Conservation (phyloP, 73 alveolate species). For the Tetrahymena malaccensis region DNA sequence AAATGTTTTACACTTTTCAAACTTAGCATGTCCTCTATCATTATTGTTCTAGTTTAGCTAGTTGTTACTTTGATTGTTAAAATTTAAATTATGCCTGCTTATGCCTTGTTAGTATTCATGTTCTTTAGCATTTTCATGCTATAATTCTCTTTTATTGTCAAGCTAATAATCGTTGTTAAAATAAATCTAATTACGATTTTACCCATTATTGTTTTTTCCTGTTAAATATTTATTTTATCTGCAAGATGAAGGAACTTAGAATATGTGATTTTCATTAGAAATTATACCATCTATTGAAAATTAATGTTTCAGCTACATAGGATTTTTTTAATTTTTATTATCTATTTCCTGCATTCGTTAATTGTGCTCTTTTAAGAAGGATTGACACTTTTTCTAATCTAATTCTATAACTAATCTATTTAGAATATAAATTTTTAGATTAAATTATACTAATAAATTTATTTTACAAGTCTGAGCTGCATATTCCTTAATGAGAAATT, state of each 20-base stretch:
- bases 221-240: background rate
- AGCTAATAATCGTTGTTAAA: background rate
- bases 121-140: background rate
- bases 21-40: too few species aligned
- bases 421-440: background rate
- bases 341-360: background rate
- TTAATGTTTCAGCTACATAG: background rate
- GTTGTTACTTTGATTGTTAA: too few species aligned
- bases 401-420: background rate
- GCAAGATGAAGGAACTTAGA: background rate
- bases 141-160: background rate
- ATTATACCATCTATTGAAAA: background rate
- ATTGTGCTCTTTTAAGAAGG: background rate
- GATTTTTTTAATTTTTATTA: background rate
- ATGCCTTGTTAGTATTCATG: background rate
- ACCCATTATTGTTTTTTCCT: background rate
- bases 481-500: constrained; percentile 6
- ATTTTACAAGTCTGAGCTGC: constrained; percentile 15
- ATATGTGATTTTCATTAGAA: background rate
- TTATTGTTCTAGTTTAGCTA: too few species aligned
- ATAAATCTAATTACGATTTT: background rate
- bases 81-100: background rate
- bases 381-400: background rate
- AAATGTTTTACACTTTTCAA: background rate
- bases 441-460: background rate